phyloP scores from a whole-genome alignment of 495 filamentous ascomycete species.

The Aspergillus incahuasiensis region DNA sequence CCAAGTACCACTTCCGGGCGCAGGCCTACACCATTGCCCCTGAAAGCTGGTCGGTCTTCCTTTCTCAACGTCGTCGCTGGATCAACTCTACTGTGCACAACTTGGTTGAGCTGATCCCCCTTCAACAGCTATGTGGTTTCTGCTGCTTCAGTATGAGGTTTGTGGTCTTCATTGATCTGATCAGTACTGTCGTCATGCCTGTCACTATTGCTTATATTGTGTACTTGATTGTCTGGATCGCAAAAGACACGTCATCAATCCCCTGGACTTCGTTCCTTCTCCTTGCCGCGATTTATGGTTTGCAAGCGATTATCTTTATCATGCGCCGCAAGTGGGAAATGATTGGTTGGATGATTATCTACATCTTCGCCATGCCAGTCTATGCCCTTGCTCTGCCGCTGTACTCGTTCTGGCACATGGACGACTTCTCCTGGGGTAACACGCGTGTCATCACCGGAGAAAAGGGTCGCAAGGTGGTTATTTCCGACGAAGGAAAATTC shows the following conservation, averaged over 20 bases:
- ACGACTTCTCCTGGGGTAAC: constrained; percentile 98
- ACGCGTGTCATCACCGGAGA: constrained; percentile 97
- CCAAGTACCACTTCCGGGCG: constrained; percentile 89
- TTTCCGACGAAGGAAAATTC: constrained; percentile 97
- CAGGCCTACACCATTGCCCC: constrained; percentile 96
- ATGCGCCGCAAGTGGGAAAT: constrained; percentile 96
- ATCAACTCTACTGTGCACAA: constrained; percentile 99
- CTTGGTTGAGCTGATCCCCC: constrained; percentile 87
- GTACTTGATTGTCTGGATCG: constrained; percentile 78
- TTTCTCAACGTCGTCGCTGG: constrained; percentile 98
- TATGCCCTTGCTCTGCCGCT: constrained; percentile 88
- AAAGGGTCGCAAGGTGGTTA: constrained; percentile 84
- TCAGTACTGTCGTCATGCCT: constrained; percentile 87
- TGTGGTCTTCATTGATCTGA: constrained; percentile 88
- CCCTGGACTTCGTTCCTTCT: constrained; percentile 84
- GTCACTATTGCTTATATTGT: constrained; percentile 87
- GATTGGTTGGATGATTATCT: constrained; percentile 98
- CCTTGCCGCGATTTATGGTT: constrained; percentile 89
- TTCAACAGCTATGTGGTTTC: constrained; percentile 95
- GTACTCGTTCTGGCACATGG: constrained; percentile 99
- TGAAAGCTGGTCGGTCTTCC: constrained; percentile 86
- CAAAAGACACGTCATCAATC: constrained; percentile 53
- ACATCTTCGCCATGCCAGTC: constrained; percentile 85
- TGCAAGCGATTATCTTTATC: constrained; percentile 97
- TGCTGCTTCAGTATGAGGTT: constrained; percentile 99